Percentiles rank a stretch among this genome's conserved stretches.
Evolutionary conservation across 768 basidiomycete genomes (phyloP).

Genomic region (Coprinellus micaceus): DNA sequence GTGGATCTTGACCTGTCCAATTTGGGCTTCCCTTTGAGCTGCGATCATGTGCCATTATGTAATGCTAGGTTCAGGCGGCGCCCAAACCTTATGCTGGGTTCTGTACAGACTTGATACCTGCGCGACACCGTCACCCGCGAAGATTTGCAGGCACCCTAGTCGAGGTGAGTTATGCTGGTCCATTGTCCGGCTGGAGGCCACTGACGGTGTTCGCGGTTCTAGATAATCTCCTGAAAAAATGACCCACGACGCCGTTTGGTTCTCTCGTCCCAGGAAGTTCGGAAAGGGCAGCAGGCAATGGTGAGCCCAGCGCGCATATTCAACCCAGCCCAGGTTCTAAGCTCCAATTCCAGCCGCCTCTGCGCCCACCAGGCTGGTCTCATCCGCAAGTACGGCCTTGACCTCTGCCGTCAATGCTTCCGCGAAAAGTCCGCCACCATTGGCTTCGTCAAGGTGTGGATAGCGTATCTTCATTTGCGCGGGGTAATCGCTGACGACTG

Average conservation of each 20-base stretch:
- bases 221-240: slow-evolving; percentile 43
- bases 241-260: slow-evolving; percentile 99
- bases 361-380: slow-evolving; percentile 97
- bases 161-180: slow-evolving; percentile 1
- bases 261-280: slow-evolving; percentile 91
- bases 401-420: slow-evolving; percentile 98
- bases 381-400: slow-evolving; percentile 95
- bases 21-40: neutral
- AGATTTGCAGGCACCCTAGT: slow-evolving; percentile 11
- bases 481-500: neutral
- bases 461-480: neutral
- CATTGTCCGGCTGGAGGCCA: neutral
- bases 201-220: neutral
- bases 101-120: slow-evolving; percentile 41
- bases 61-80: slow-evolving; percentile 18
- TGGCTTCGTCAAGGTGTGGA: slow-evolving; percentile 86
- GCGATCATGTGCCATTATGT: neutral
- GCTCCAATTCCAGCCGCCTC: slow-evolving; percentile 63
- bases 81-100: slow-evolving; percentile 29
- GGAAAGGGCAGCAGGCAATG: slow-evolving; percentile 96
- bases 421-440: slow-evolving; percentile 92
- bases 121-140: slow-evolving; percentile 16
- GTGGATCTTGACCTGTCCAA: neutral
- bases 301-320: slow-evolving; percentile 40
- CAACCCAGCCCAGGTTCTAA: slow-evolving; percentile 2